A percentile compares a stretch with the other conserved stretches of the same genome.
Evolutionary conservation across 2,329 filamentous ascomycete genomes (phyloP).

Genomic region (Sarocladiaceae sp.): DNA sequence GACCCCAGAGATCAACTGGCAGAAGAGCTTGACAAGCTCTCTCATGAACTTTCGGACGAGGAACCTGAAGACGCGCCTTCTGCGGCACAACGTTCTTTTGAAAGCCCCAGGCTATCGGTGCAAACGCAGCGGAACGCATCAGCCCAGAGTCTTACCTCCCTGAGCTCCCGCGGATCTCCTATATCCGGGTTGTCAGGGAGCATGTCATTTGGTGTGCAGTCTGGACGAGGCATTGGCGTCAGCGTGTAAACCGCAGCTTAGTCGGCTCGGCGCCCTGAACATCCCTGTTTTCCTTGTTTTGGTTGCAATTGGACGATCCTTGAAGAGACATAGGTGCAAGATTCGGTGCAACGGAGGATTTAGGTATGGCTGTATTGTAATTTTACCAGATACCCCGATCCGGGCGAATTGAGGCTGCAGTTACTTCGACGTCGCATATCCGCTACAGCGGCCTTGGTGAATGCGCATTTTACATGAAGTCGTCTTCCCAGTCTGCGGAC

Average conservation of each 20-base stretch:
- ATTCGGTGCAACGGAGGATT: no score
- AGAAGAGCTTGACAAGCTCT: background rate
- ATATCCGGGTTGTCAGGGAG: constrained; percentile 23
- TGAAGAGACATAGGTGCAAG: no score
- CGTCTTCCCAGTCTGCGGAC: constrained; percentile 70
- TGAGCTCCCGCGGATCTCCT: background rate
- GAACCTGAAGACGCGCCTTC: background rate
- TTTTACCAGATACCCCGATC: no score
- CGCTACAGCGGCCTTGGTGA: no score
- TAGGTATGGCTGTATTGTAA: no score
- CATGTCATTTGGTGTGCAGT: background rate
- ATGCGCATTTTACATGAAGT: constrained; percentile 93
- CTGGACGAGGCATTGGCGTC: constrained; percentile 21
- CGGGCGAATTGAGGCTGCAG: no score
- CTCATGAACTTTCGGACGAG: background rate
- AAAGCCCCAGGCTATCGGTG: no score
- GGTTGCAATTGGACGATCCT: no score
- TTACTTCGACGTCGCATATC: no score
- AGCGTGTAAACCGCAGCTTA: no score
- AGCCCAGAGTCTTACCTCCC: background rate
- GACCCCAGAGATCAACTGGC: background rate
- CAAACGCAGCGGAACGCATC: background rate
- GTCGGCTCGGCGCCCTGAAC: no score
- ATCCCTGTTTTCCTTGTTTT: no score
- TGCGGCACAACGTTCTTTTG: background rate